phyloP scores from a whole-genome alignment of 305 asterid genomes.

The Lippia alba region DNA sequence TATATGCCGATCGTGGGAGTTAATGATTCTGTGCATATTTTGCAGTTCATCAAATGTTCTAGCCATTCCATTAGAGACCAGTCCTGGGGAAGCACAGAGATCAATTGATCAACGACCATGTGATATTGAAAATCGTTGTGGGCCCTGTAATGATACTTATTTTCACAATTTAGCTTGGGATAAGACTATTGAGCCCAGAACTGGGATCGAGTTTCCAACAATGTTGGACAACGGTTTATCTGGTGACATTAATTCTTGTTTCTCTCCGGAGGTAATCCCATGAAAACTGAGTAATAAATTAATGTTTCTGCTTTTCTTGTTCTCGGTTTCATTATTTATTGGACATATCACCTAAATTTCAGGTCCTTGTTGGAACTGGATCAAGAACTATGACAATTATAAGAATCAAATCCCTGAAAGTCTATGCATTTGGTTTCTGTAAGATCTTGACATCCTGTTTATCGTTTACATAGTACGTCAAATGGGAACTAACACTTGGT shows the following conservation, averaged over 20 bases:
- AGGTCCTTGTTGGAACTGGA: conserved; percentile 99
- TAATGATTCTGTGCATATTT: conserved; percentile 32
- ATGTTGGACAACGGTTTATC: conserved; percentile 59
- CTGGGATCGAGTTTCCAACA: conserved; percentile 95
- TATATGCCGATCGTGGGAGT: conserved; percentile 3
- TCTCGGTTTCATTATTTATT: conserved; percentile 3
- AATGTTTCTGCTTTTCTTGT: conserved; percentile 2
- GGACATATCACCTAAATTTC: conserved; percentile 32
- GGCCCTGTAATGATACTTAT: conserved; percentile 54
- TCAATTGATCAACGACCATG: conserved; percentile 59
- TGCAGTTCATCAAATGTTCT: conserved; percentile 63
- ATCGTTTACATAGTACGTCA: neutral
- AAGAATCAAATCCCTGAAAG: conserved; percentile 82
- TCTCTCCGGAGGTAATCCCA: conserved; percentile 75
- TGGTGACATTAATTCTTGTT: conserved; percentile 57
- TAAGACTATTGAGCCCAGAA: conserved; percentile 73
- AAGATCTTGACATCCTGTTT: conserved; percentile 49
- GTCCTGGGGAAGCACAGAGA: conserved; percentile 56
- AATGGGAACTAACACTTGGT: conserved; percentile 28
- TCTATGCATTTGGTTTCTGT: conserved; percentile 98
- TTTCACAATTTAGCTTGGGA: conserved; percentile 64
- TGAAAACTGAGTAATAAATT: neutral
- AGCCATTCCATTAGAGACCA: conserved; percentile 56
- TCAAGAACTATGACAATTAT: conserved; percentile 83
- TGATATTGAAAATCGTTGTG: conserved; percentile 66